Conservation (phyloP, 2,329 filamentous ascomycete species). For the Tricladium varicosporioides region DNA sequence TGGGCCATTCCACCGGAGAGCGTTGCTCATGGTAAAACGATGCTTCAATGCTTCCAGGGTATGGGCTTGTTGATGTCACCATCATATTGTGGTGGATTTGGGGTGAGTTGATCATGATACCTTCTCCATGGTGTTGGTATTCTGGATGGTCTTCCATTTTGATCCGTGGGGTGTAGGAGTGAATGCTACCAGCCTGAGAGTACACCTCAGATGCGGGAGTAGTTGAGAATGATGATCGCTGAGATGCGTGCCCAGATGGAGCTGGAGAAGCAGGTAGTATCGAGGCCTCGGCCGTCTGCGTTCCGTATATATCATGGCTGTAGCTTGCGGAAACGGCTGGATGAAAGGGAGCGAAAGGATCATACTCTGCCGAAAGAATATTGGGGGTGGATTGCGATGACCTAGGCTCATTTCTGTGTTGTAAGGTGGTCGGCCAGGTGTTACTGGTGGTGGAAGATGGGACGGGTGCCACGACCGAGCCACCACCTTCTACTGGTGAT, state of each 20-base stretch:
- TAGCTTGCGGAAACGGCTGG: constrained; percentile 42
- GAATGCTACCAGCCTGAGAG: constrained; percentile 30
- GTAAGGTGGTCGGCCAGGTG: constrained; percentile 27
- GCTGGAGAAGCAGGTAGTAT: constrained; percentile 31
- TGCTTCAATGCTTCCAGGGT: constrained; percentile 29
- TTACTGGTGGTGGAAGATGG: constrained; percentile 25
- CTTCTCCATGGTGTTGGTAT: constrained; percentile 24
- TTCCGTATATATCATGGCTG: constrained; percentile 46
- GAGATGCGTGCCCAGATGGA: constrained; percentile 31
- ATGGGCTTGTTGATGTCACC: constrained; percentile 24
- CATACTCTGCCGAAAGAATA: constrained; percentile 50
- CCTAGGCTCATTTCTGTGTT: constrained; percentile 26
- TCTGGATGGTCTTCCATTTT: constrained; percentile 35
- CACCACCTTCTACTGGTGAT: constrained; percentile 24
- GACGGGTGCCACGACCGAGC: constrained; percentile 20
- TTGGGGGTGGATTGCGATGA: constrained; percentile 37
- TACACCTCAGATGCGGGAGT: constrained; percentile 32
- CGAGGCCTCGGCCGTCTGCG: constrained; percentile 37
- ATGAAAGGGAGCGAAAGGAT: constrained; percentile 49
- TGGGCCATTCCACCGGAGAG: constrained; percentile 27
- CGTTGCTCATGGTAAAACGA: constrained; percentile 29
- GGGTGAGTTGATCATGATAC: constrained; percentile 29
- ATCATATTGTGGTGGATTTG: constrained; percentile 24
- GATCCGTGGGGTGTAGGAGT: constrained; percentile 30
- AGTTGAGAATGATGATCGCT: constrained; percentile 35